Percentiles rank a stretch among this genome's conserved stretches.
Evolutionary conservation across 805 yeast genomes (phyloP).

Genomic region (Barnettozyma sp.): DNA sequence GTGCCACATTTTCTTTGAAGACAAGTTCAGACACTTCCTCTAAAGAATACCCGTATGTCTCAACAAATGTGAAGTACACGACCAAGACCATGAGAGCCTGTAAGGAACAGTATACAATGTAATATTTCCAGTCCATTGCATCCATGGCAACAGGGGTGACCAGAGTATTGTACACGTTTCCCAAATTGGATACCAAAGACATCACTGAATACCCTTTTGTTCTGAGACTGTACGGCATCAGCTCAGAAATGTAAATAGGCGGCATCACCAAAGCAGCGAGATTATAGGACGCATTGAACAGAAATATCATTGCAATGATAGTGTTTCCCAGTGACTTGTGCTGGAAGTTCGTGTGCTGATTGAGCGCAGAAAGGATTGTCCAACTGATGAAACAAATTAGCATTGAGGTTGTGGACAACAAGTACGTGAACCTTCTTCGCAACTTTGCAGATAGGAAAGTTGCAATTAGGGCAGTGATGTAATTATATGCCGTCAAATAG

Average conservation of each 20-base stretch:
- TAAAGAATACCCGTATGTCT: conserved; percentile 32
- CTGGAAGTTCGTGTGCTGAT: conserved; percentile 34
- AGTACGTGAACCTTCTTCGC: conserved; percentile 30
- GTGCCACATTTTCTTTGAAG: conserved; percentile 4
- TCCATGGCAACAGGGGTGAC: conserved; percentile 34
- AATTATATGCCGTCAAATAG: conserved; percentile 42
- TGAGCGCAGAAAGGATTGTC: conserved; percentile 42
- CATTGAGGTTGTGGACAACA: conserved; percentile 33
- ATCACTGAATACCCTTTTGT: conserved; percentile 18
- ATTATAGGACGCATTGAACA: conserved; percentile 37
- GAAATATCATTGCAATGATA: conserved; percentile 45
- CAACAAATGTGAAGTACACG: conserved; percentile 30
- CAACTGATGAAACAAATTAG: conserved; percentile 33
- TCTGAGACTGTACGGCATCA: conserved; percentile 28
- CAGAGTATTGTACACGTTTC: conserved; percentile 28
- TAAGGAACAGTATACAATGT: conserved; percentile 31
- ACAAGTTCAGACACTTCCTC: conserved; percentile 31
- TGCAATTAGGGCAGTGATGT: conserved; percentile 28
- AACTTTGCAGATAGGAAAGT: conserved; percentile 25
- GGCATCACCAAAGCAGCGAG: conserved; percentile 37
- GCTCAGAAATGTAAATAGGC: conserved; percentile 39
- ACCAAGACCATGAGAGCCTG: conserved; percentile 26
- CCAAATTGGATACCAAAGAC: conserved; percentile 9
- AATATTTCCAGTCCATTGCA: conserved; percentile 31
- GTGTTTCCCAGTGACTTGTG: conserved; percentile 38